A percentile compares a stretch with the other conserved stretches of the same genome.
Evolutionary conservation across 2,329 filamentous ascomycete genomes (phyloP).

Genomic region (Alternaria hordeiaustralica): DNA sequence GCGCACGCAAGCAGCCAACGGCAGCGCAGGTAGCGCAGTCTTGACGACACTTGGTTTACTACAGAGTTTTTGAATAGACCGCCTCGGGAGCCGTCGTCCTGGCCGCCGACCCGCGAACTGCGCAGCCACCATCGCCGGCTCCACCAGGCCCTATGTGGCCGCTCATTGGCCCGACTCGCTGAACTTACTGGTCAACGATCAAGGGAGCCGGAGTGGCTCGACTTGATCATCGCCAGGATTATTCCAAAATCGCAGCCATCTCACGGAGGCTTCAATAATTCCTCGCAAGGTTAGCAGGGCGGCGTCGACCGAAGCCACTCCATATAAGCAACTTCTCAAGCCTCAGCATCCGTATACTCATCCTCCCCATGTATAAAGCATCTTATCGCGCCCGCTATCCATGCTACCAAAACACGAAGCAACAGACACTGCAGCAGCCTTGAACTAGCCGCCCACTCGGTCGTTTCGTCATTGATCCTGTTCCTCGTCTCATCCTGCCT

Average conservation of each 20-base stretch:
- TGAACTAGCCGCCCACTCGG: slow-evolving; percentile 5
- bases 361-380: slow-evolving; percentile 35
- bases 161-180: slow-evolving; percentile 29
- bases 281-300: slow-evolving; percentile 28
- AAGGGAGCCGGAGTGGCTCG: slow-evolving; percentile 37
- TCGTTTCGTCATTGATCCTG: slow-evolving; percentile 28
- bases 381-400: slow-evolving; percentile 21
- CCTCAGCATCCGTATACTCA: slow-evolving; percentile 14
- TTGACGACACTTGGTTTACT: slow-evolving; percentile 10
- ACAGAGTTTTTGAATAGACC: slow-evolving; percentile 16
- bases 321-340: slow-evolving; percentile 20
- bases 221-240: slow-evolving; percentile 41
- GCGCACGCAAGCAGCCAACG: slow-evolving; percentile 15
- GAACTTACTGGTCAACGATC: slow-evolving; percentile 21
- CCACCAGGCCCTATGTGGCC: slow-evolving; percentile 8
- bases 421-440: slow-evolving; percentile 22
- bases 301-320: slow-evolving; percentile 41
- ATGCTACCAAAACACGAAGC: slow-evolving; percentile 20
- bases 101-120: slow-evolving; percentile 10
- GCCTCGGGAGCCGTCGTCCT: slow-evolving; percentile 14
- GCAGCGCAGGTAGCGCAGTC: slow-evolving; percentile 7
- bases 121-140: slow-evolving; percentile 30
- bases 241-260: slow-evolving; percentile 27
- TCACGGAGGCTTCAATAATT: slow-evolving; percentile 37
- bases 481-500: slow-evolving; percentile 15